Conservation (phyloP, 2,329 filamentous ascomycete genomes). For the Huntiella decipiens region DNA sequence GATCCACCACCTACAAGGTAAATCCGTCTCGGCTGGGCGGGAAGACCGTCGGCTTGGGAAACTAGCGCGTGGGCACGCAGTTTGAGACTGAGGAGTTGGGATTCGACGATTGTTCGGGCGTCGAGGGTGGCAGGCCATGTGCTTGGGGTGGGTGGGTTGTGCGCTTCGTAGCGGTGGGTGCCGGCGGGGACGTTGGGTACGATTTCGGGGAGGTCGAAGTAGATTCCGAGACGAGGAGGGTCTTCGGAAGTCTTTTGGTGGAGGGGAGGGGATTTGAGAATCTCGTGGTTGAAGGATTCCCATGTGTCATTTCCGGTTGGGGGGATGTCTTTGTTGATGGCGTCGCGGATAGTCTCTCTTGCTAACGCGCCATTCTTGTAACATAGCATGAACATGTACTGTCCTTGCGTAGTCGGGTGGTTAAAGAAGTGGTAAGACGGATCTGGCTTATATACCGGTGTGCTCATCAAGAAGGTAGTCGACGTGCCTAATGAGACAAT, state of each 20-base stretch:
- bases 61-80: slow-evolving; percentile 69
- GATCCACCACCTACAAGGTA: slow-evolving; percentile 91
- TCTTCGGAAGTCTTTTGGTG: slow-evolving; percentile 35
- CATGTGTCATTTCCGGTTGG: slow-evolving; percentile 37
- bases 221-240: slow-evolving; percentile 72
- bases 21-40: slow-evolving; percentile 69
- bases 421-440: slow-evolving; percentile 96
- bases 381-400: slow-evolving; percentile 99
- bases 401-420: slow-evolving; percentile 71
- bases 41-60: slow-evolving; percentile 36
- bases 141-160: background rate
- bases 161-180: slow-evolving; percentile 55
- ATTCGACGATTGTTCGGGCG: slow-evolving; percentile 75
- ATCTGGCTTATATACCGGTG: slow-evolving; percentile 74
- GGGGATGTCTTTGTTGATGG: slow-evolving; percentile 35
- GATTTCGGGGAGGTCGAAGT: slow-evolving; percentile 87
- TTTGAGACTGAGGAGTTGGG: slow-evolving; percentile 80
- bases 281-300: slow-evolving; percentile 60
- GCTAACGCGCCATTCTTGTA: slow-evolving; percentile 97
- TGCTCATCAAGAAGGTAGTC: slow-evolving; percentile 95
- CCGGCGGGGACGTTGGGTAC: slow-evolving; percentile 78
- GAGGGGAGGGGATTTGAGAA: slow-evolving; percentile 49
- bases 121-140: slow-evolving; percentile 43
- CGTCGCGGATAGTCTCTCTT: slow-evolving; percentile 73
- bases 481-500: slow-evolving; percentile 91